Base-by-base conservation (phyloP, 2,329 filamentous ascomycete genomes). In the Microdochium trichocladiopsis region DNA sequence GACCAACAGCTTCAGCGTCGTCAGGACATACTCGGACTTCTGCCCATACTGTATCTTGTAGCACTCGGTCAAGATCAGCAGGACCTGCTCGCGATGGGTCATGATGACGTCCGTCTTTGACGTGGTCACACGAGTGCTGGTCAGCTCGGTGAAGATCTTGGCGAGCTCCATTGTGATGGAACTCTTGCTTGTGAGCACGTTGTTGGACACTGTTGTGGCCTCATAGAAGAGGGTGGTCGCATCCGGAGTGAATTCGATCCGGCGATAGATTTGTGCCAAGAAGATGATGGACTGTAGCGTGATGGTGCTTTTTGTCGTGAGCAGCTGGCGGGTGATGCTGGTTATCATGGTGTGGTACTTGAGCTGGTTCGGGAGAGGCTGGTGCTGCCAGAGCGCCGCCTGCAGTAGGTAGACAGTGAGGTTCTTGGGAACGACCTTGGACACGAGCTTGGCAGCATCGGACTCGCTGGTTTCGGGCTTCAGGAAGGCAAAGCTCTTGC, bases 311-410 rank as follows among this genome's bases (percentile, higher is more conserved):
- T 56, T 56, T 5, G 57, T 23, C 1, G 60, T 64, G 37, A 71
- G 52, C 9, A 66, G 54, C 8, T 64, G 60, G 25, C 62, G 64
- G 50, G 61, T 68, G 23, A 71, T 48, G 33, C 58, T 60, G 14
- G 61, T 66, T 21, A 66, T 54, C 4, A 58, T 61, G 3, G 57
- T 60, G 47, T 66, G 59, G 51, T 62, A 60, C 2, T 56, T 52
- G 16, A 68, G 36, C 43, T 67, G 56, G 4, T 61, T 56, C 1
- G 69, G 69, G 2, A 61, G 64, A 2, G 66, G 55, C n/a, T 58
- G 56, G 48, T 62, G 62, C 24, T 53, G 48, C 59, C 59, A 61
- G 12, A 60, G 45, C 5, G 49, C 52, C 10, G 25, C 51, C 21
- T 60, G 55, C 9, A 60, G 52, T 2, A 58, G 52, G 9, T 53